Evolutionary conservation across 1,139 yeast genomes (phyloP).

Genomic region (Pichia sp.): DNA sequence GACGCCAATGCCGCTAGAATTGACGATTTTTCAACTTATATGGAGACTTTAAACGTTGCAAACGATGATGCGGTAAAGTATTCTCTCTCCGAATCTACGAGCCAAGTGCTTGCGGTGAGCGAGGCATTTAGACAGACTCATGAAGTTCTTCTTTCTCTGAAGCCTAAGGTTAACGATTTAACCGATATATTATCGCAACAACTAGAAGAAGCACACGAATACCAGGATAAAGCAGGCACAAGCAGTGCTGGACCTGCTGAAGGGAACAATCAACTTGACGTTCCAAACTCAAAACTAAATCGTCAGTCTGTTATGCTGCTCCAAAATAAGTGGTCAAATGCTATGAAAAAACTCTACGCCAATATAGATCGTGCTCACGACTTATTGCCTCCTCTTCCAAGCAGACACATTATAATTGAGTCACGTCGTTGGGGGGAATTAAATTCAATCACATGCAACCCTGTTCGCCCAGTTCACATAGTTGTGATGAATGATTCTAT

Average conservation of each 20-base stretch:
- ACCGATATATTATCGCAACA: conserved; percentile 63
- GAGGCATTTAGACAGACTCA: conserved; percentile 60
- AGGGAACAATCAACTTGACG: conserved; percentile 54
- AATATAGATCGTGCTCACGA: conserved; percentile 91
- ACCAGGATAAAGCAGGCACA: background rate
- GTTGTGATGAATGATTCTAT: conserved; percentile 75
- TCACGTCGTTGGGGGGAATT: conserved; percentile 72
- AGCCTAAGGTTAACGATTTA: conserved; percentile 58
- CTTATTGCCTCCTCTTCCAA: conserved; percentile 68
- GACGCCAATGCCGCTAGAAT: conserved; percentile 18
- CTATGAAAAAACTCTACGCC: conserved; percentile 65
- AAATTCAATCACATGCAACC: conserved; percentile 69
- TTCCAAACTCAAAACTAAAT: conserved; percentile 20
- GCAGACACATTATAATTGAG: conserved; percentile 56
- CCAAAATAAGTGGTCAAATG: conserved; percentile 83
- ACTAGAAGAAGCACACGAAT: conserved; percentile 42
- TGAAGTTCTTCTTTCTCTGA: conserved; percentile 56
- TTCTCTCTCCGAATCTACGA: conserved; percentile 67
- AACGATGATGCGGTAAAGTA: conserved; percentile 62
- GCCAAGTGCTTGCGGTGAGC: conserved; percentile 65
- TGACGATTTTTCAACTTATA: conserved; percentile 14
- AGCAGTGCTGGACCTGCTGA: conserved; percentile 3
- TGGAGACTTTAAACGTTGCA: conserved; percentile 10
- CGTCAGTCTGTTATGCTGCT: conserved; percentile 32
- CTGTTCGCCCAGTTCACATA: conserved; percentile 70